Evolutionary conservation across 2,329 filamentous ascomycete species (phyloP), one percentile per base, ranked within the genome.

Genomic region (Scedosporium dehoogii): DNA sequence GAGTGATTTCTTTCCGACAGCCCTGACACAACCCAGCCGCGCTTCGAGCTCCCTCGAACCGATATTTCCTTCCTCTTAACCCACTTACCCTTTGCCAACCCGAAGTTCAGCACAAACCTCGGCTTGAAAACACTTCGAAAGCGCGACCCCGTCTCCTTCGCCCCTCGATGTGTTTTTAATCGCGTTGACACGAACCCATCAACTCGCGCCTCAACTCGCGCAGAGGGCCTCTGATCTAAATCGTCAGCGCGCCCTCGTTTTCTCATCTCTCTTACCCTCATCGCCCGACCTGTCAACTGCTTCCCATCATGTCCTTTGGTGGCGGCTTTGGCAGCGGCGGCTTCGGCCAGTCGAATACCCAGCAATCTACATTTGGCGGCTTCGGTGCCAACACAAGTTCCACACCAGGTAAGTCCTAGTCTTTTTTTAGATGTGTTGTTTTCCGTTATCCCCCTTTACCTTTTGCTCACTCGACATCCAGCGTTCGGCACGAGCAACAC

Each of bases 321-420:
- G 14, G 33, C 33, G 33, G 33, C 33, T 38, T 38, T 12, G 80
- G 80, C 69, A 75, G 75, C 63, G 78, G 79, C 63, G 78, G 79
- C 70, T 70, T 70, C 58, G 67, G 68, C 70, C 75, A 77, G 69
- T 85, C 81, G 70, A 85, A 80, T 71, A 78, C 74, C 59, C 74
- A 78, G 70, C 48, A 58, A 33, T 58, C 73, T 69, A 77, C 75
- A 23, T 89, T 89, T 73, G 82, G 83, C 67, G 84, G 84, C 55
- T 87, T 84, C 64, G 81, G 81, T 46, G 60, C 74, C 62, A 76
- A 72, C 64, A 75, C 70, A 65, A 77, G 69, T 64, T 76, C 70
- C 67, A 73, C 71, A 65, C 70, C 79, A 74, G 82, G 85, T 87
- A 84, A 72, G 82, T 79, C 68, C 64, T 61, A 56, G 23, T 68